Conservation (phyloP, 345 rosid genomes). For the Mangifera indica region DNA sequence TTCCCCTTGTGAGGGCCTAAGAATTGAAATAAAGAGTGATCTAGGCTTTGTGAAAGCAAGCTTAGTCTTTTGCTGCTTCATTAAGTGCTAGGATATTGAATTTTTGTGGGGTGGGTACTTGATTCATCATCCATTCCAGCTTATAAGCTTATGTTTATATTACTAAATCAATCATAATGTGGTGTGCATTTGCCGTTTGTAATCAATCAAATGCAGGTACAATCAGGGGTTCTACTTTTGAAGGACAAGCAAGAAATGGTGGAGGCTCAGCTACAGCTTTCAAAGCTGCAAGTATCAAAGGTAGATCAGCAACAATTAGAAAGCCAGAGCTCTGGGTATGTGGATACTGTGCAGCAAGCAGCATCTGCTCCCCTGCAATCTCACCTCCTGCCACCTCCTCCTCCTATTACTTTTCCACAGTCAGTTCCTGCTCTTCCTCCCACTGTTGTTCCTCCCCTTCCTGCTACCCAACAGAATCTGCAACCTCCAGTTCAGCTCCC, state of each 20-base stretch:
- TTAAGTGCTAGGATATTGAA: not conserved
- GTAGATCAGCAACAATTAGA: constrained; percentile 44
- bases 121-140: not conserved
- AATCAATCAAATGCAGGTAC: constrained; percentile 55
- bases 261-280: constrained; percentile 65
- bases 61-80: not conserved
- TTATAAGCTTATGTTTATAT: not conserved
- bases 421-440: constrained; percentile 35
- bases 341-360: constrained; percentile 42
- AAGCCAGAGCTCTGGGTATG: constrained; percentile 37
- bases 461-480: constrained; percentile 40
- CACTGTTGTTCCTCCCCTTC: constrained; percentile 29
- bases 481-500: constrained; percentile 55
- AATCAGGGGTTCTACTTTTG: constrained; percentile 59
- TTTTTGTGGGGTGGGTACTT: not conserved
- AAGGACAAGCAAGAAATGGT: constrained; percentile 76
- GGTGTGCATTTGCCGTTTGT: constrained; percentile 7
- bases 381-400: constrained; percentile 42
- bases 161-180: not conserved
- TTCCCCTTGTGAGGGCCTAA: not conserved
- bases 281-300: constrained; percentile 59
- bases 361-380: constrained; percentile 55
- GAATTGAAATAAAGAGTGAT: not conserved
- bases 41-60: not conserved
- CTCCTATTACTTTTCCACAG: constrained; percentile 36